phyloP scores from a whole-genome alignment of 176 grass and related monocot genomes.

The Coix lacrymajobi region DNA sequence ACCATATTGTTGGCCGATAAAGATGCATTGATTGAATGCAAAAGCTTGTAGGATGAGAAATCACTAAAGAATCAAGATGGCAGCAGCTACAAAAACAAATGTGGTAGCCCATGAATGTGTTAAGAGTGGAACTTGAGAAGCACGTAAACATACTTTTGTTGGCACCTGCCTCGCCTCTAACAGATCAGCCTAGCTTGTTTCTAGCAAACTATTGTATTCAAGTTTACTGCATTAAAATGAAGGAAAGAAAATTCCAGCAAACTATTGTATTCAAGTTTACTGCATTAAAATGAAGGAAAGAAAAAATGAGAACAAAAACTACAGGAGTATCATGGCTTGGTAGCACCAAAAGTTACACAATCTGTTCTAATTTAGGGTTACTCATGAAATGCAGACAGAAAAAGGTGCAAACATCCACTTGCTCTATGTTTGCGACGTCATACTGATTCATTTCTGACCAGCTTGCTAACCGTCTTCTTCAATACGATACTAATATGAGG shows the following conservation, averaged over 20 bases:
- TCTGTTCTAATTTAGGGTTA: not conserved
- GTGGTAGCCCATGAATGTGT: not conserved
- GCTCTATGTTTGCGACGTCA: not conserved
- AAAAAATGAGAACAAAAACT: not conserved
- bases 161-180: slow-evolving; percentile 71
- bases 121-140: not conserved
- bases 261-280: no score
- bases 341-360: not conserved
- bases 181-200: slow-evolving; percentile 91
- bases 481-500: no score
- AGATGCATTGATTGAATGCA: not conserved
- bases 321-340: not conserved
- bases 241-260: no score
- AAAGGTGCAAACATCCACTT: no score
- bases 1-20: not conserved
- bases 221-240: no score
- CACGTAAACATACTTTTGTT: slow-evolving; percentile 45
- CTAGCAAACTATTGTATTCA: no score
- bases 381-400: not conserved
- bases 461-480: no score
- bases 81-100: not conserved
- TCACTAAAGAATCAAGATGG: not conserved
- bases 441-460: not conserved
- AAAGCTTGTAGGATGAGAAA: not conserved
- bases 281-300: not conserved